Evolutionary conservation across 2,329 filamentous ascomycete genomes (phyloP).

Genomic region (Rutstroemia sp.): DNA sequence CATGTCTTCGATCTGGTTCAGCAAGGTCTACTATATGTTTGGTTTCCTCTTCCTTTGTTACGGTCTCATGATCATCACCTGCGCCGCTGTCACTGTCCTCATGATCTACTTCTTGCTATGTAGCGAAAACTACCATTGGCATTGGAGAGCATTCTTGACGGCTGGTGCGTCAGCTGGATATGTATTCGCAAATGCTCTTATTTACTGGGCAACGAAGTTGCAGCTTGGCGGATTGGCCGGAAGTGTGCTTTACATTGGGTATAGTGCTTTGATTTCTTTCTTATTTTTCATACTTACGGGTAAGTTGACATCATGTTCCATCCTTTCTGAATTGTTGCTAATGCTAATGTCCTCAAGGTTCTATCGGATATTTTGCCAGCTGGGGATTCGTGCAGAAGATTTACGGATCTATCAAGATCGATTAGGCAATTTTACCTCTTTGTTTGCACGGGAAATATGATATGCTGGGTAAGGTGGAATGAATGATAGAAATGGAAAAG

Average conservation of each 20-base stretch:
- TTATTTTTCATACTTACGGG: conserved; percentile 91
- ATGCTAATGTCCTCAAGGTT: conserved; percentile 48
- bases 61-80: conserved; percentile 92
- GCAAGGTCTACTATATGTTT: conserved; percentile 99
- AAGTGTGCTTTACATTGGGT: conserved; percentile 86
- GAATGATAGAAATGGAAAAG: not conserved
- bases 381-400: conserved; percentile 94
- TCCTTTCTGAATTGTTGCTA: conserved; percentile 5
- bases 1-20: conserved; percentile 98
- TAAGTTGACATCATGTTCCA: conserved; percentile 40
- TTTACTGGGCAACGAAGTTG: conserved; percentile 86
- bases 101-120: conserved; percentile 96
- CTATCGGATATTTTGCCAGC: conserved; percentile 91
- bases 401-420: conserved; percentile 96
- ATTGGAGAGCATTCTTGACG: conserved; percentile 90
- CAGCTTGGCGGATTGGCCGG: conserved; percentile 79
- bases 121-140: conserved; percentile 97
- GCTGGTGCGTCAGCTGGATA: conserved; percentile 87
- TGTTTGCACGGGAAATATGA: not conserved
- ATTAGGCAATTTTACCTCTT: conserved; percentile 41
- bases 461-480: not conserved
- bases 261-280: conserved; percentile 82
- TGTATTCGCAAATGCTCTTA: conserved; percentile 82
- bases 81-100: conserved; percentile 82
- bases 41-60: conserved; percentile 98